Evolutionary conservation across 345 rosid genomes (phyloP).

Genomic region (Gossypium turneri): DNA sequence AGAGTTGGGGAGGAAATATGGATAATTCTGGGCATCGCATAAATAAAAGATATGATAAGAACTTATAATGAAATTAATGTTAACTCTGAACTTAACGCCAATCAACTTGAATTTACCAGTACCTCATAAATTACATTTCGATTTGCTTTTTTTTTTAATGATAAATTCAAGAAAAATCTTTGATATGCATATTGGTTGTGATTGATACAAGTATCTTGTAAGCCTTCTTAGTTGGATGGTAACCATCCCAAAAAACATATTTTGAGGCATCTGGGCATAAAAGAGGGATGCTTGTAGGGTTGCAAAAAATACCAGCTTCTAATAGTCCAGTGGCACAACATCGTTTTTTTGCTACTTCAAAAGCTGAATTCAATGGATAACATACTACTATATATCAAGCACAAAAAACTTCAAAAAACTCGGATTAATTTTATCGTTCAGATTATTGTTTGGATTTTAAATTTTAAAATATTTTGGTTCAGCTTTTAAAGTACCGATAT

Average conservation of each 20-base stretch:
- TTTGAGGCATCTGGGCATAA: constrained; percentile 43
- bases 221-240: constrained; percentile 62
- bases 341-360: constrained; percentile 46
- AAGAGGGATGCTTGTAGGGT: constrained; percentile 11
- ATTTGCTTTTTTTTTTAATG: too few relatives aligned
- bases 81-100: too few relatives aligned
- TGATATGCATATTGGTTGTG: background rate
- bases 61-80: too few relatives aligned
- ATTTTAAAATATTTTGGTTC: too few relatives aligned
- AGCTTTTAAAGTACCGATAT: too few relatives aligned
- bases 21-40: too few relatives aligned
- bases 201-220: constrained; percentile 15
- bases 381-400: too few relatives aligned
- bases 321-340: constrained; percentile 71
- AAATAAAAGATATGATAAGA: too few relatives aligned
- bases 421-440: background rate
- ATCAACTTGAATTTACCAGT: too few relatives aligned
- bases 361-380: constrained; percentile 31
- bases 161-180: background rate
- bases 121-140: too few relatives aligned
- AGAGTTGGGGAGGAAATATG: too few relatives aligned
- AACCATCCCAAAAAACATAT: constrained; percentile 73
- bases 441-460: too few relatives aligned
- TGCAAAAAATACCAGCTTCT: constrained; percentile 51
- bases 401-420: background rate